Evolutionary conservation across 2,329 filamentous ascomycete species (phyloP).

Genomic region (Pyrenochaeta sp.): DNA sequence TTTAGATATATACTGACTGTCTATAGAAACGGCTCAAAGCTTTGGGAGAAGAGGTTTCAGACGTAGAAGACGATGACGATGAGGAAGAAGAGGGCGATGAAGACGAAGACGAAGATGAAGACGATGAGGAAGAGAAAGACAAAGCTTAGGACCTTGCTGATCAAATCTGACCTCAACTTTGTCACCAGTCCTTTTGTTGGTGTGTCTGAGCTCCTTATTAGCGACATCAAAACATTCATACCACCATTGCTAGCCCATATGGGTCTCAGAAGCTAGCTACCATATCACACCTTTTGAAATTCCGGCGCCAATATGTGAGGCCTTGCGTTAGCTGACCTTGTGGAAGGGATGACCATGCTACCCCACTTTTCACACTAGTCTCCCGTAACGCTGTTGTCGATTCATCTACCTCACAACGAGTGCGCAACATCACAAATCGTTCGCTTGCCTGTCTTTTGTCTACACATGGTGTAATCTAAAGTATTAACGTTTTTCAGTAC

Average conservation of each 20-base stretch:
- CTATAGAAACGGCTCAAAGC: conserved; percentile 58
- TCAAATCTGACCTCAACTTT: not conserved
- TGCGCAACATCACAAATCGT: no score
- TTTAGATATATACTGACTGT: conserved; percentile 20
- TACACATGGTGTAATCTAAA: no score
- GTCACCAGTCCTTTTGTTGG: not conserved
- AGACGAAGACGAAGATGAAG: conserved; percentile 21
- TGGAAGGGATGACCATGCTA: no score
- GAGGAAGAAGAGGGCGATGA: conserved; percentile 28
- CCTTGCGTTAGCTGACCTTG: not conserved
- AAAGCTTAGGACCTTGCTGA: conserved; percentile 8
- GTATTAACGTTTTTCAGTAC: no score
- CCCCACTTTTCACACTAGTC: no score
- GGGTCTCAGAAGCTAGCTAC: no score
- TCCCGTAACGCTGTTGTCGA: no score
- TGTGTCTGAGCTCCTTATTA: not conserved
- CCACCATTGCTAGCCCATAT: no score
- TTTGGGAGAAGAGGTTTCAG: conserved; percentile 54
- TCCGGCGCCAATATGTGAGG: not conserved
- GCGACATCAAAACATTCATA: not conserved
- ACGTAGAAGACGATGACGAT: conserved; percentile 52
- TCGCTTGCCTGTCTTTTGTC: no score
- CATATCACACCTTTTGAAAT: no score
- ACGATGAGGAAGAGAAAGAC: conserved; percentile 13
- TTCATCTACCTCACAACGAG: no score